A percentile compares a stretch with the other conserved stretches of the same genome.
phyloP scores from a whole-genome alignment of 75 land plant species.

The Cunninghamia lanceolata region DNA sequence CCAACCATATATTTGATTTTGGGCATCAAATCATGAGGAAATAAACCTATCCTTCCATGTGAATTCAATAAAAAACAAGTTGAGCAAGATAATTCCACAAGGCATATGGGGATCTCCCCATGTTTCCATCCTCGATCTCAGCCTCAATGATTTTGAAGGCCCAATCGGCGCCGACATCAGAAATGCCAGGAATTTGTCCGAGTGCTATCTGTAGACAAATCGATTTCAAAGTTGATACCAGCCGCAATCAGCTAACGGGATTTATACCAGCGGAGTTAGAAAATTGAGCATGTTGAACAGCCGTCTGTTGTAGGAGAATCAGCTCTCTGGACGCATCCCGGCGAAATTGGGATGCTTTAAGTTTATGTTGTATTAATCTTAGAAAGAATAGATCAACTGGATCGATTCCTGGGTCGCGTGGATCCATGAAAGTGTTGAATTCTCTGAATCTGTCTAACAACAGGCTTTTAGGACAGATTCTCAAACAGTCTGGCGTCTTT shows the following conservation, averaged over 20 bases:
- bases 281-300: conserved; percentile 6
- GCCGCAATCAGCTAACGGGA: conserved; percentile 55
- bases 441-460: conserved; percentile 14
- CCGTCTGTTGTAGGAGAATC: conserved; percentile 22
- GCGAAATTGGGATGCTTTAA: conserved; percentile 11
- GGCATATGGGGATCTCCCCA: conserved; percentile 47
- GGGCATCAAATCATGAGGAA: no score
- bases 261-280: conserved; percentile 50
- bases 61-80: no score
- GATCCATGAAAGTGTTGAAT: neutral
- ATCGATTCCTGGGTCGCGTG: conserved; percentile 19
- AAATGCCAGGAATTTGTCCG: conserved; percentile 58
- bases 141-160: conserved; percentile 54
- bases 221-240: conserved; percentile 56
- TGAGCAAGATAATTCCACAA: conserved; percentile 59
- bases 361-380: conserved; percentile 24
- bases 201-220: conserved; percentile 41
- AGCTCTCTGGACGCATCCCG: conserved; percentile 30
- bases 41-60: no score
- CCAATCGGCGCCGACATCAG: conserved; percentile 33
- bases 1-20: no score
- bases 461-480: conserved; percentile 4
- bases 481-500: conserved; percentile 8
- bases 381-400: conserved; percentile 21
- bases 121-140: conserved; percentile 49